Base-by-base conservation (phyloP, 2,329 filamentous ascomycete species). In the Westerdykella sp. region DNA sequence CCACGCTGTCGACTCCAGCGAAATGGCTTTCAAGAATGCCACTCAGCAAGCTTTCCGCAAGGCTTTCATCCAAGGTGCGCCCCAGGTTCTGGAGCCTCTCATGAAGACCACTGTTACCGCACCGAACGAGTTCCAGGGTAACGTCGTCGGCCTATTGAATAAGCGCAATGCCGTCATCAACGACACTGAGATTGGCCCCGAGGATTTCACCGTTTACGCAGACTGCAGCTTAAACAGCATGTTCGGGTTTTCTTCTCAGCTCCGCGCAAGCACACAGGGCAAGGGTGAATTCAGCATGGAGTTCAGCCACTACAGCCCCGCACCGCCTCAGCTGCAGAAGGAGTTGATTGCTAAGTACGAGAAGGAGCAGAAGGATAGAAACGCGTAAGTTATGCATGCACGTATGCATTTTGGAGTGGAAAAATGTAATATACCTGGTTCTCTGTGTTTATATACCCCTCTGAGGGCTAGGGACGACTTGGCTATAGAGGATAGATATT, bases 261-360 rank as follows among this genome's bases (percentile, higher is more conserved):
- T 98, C 54, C 80, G 93, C 57, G 93, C 93, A 12, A 87, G 90
- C 16, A 97, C 90, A 2, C 93, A 98, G 73, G 93, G 93, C 49
- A 98, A 98, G 78, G 93, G 93, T 60, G 93, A 98, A 73, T 98
- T 96, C 65, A 85, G 80, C 60, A 97, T 98, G 93, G 93, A 98
- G 72, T 98, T 98, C 63, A 93, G 86, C 69, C 93, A 97, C 73
- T 98, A 98, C 62, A 82, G 86, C 41, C 77, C 88, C 40, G 88
- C 93, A 46, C 85, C 90, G 39, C 80, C 81, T 58, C 90, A 97
- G 65, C 67, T 97, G 67, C 93, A 98, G 84, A 85, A 79, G 68
- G 83, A 86, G 64, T 68, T 87, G 39, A 72, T 86, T 34, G 75
- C 78, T 18, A 83, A 84, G 68, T 76, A 84, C 59, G 73, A 83